These are phyloP conservation scores for Nicotiana obtusifolia DNA, from an alignment of 257 asterid species.

Conservation along the genomic window DNA sequence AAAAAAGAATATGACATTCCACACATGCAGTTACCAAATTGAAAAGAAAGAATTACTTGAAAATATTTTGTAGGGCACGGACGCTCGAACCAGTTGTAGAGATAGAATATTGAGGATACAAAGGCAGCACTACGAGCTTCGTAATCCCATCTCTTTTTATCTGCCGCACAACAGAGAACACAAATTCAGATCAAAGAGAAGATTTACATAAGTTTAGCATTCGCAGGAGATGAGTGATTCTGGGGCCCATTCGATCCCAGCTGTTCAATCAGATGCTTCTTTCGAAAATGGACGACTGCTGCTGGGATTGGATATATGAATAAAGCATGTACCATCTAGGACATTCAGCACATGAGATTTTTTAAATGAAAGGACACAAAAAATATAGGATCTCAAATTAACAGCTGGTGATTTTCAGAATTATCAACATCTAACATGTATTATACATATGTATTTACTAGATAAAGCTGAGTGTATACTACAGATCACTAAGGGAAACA, in stretches of 20 bases:
- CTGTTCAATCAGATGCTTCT: neutral
- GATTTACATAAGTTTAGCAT: neutral
- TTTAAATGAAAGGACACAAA: neutral
- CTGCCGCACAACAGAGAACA: constrained; percentile 30
- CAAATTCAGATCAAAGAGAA: neutral
- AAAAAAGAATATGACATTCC: neutral
- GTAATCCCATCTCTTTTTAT: constrained; percentile 79
- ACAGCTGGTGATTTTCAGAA: neutral
- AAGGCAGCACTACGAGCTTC: constrained; percentile 85
- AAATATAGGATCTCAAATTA: neutral
- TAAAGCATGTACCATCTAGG: neutral
- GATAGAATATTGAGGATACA: constrained; percentile 92
- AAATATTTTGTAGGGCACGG: constrained; percentile 77
- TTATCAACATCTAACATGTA: neutral
- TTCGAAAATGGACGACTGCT: neutral
- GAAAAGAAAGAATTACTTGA: constrained; percentile 33
- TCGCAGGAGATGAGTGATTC: neutral
- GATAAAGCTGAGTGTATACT: no score
- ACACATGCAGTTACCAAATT: neutral
- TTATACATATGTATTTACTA: neutral
- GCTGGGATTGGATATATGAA: neutral
- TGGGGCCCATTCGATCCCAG: neutral
- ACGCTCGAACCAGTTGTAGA: constrained; percentile 96
- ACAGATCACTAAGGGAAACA: no score
- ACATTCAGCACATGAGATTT: neutral